These are phyloP conservation scores for Fonsecaea monophora DNA, from an alignment of 2,329 filamentous ascomycete species.

Conservation along the genomic window DNA sequence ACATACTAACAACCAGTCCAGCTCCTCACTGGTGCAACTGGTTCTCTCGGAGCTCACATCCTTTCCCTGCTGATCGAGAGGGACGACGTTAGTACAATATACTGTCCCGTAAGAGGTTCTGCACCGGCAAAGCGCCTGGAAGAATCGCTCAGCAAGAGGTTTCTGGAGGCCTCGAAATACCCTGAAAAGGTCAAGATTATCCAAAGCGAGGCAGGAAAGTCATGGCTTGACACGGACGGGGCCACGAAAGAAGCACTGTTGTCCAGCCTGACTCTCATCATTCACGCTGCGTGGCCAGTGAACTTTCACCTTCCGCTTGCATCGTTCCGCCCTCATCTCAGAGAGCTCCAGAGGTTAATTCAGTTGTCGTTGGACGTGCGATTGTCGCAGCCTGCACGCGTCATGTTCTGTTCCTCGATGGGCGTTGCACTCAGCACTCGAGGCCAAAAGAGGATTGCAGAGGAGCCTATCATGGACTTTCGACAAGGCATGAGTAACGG, in stretches of 20 bases:
- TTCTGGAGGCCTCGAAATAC: not conserved
- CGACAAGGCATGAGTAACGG: conserved; percentile 54
- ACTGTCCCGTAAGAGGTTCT: conserved; percentile 19
- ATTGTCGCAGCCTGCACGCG: conserved; percentile 38
- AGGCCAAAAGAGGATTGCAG: conserved; percentile 21
- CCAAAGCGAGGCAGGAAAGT: not conserved
- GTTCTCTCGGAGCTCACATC: conserved; percentile 24
- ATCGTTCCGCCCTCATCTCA: conserved; percentile 60
- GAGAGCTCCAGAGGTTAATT: conserved; percentile 58
- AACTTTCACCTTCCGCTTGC: conserved; percentile 66
- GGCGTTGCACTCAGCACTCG: conserved; percentile 47
- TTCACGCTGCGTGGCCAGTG: conserved; percentile 72
- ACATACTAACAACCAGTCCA: not conserved
- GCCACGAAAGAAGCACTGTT: not conserved
- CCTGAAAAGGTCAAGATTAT: not conserved
- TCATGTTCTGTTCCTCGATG: conserved; percentile 61
- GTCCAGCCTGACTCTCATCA: conserved; percentile 55
- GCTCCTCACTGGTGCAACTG: conserved; percentile 21
- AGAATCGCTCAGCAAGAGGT: conserved; percentile 11
- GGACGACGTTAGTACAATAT: conserved; percentile 12
- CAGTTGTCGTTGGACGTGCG: conserved; percentile 52
- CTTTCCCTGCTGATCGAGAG: conserved; percentile 5
- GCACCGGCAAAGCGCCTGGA: not conserved
- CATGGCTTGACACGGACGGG: not conserved
- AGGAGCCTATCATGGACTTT: conserved; percentile 25